These are phyloP conservation scores for Diaporthe citrichinensis DNA, from an alignment of 2,329 filamentous ascomycete species.

Conservation along the genomic window DNA sequence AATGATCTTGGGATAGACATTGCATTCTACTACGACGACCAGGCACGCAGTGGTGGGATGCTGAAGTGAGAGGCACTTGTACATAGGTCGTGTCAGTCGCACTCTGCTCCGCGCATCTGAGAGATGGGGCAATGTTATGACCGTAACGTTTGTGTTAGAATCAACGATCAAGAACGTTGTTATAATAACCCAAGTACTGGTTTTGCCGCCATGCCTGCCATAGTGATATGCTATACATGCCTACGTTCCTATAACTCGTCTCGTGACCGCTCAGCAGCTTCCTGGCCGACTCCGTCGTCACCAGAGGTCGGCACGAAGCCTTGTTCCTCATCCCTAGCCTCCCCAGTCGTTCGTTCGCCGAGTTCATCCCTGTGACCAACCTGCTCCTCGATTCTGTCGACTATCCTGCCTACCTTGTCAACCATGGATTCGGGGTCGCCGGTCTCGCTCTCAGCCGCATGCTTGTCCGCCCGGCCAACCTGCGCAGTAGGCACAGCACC, in stretches of 20 bases:
- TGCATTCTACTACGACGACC: constrained; percentile 8
- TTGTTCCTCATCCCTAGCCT: not conserved
- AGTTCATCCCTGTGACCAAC: not conserved
- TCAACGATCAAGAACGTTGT: not conserved
- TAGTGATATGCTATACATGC: not conserved
- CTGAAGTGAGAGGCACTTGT: not conserved
- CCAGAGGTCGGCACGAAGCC: constrained; percentile 21
- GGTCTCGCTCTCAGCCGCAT: constrained; percentile 43
- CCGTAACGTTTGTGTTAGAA: constrained; percentile 21
- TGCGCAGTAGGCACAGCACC: constrained; percentile 65
- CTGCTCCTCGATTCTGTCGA: constrained; percentile 54
- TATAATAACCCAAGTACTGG: not conserved
- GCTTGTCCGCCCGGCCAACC: constrained; percentile 54
- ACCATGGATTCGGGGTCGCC: constrained; percentile 58
- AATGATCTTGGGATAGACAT: constrained; percentile 14
- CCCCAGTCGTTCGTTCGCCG: constrained; percentile 38
- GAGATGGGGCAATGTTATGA: constrained; percentile 2
- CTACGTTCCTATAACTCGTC: constrained; percentile 56
- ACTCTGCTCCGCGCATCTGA: not conserved
- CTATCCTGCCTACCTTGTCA: constrained; percentile 69
- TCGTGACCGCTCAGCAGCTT: constrained; percentile 49
- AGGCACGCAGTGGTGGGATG: not conserved
- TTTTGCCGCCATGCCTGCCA: not conserved
- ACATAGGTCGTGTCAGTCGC: constrained; percentile 3
- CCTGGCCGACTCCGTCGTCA: constrained; percentile 51